Evolutionary conservation across 129 eudicot species (phyloP).

Genomic region (Escallonia herrerae): DNA sequence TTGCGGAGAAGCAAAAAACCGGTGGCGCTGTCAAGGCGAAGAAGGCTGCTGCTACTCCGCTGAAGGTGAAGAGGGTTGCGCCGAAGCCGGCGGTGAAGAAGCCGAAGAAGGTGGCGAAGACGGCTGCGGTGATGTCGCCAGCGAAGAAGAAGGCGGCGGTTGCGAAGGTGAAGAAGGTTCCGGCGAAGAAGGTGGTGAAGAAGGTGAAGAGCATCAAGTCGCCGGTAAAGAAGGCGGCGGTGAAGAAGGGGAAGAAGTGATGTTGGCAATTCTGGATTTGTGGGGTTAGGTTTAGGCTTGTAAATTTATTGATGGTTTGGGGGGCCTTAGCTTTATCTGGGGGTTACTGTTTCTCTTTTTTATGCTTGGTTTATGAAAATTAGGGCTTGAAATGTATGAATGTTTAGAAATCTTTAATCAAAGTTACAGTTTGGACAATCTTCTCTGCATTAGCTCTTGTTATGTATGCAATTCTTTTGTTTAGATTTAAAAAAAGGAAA

Average conservation of each 20-base stretch:
- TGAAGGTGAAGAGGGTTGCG: slow-evolving; percentile 2
- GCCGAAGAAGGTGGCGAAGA: slow-evolving; percentile 7
- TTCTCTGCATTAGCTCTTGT: too few relatives aligned
- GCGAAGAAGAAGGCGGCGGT: slow-evolving; percentile 21
- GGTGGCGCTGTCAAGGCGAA: not conserved
- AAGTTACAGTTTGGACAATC: too few relatives aligned
- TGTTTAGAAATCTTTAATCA: too few relatives aligned
- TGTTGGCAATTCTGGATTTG: not conserved
- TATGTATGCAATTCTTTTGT: too few relatives aligned
- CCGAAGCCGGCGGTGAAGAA: slow-evolving; percentile 20
- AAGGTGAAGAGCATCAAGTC: slow-evolving; percentile 46
- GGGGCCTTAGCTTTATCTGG: not conserved
- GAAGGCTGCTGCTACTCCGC: slow-evolving; percentile 14
- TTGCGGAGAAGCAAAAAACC: slow-evolving; percentile 19
- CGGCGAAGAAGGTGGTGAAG: slow-evolving; percentile 25
- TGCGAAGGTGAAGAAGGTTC: slow-evolving; percentile 12
- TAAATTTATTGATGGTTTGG: slow-evolving; percentile 14
- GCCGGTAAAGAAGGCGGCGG: too few relatives aligned
- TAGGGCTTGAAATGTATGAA: too few relatives aligned
- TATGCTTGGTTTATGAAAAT: too few relatives aligned
- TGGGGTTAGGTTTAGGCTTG: not conserved
- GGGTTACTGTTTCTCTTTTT: too few relatives aligned
- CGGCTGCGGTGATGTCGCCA: slow-evolving; percentile 12
- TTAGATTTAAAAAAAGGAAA: too few relatives aligned
- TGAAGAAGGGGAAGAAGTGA: not conserved